Base-by-base conservation (phyloP, 2,329 filamentous ascomycete species). In the Trichoderma afroharzianum region DNA sequence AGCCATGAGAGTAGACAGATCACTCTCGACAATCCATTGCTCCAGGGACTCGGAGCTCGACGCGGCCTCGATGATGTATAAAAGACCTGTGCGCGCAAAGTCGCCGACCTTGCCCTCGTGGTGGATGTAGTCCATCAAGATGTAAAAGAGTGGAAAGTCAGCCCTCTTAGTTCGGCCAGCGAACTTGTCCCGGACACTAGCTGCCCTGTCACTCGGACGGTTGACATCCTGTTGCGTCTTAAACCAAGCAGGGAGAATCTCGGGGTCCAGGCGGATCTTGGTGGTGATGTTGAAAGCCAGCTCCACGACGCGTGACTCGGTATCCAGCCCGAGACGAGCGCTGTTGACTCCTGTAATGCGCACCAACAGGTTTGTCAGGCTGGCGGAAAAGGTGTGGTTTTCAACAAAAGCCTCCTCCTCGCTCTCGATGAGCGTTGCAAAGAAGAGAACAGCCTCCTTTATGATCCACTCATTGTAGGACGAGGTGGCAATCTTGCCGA, bases 21-120 rank as follows among this genome's bases (percentile, higher is more conserved):
- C 96, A 80, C 95, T 98, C 79, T 97, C 95, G 61, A 98, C 94
- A 74, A 99, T 93, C 96, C 96, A 99, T 77, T 94, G 93, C 82
- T 99, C 96, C 72, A 99, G 82, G 1, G 90, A 88, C 24, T 90
- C 88, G 1, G 94, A 97, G 75, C 90, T 92, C 0, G 94, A 95
- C 0, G 95, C 94, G 0, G 94, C 93, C 82, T 98, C 95, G 76
- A 98, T 97, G 72, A 99, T 93, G 82, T 99, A 99, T 8, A 99
- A 86, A 73, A 99, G 81, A 0, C 96, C 96, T 0, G 96, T 99
- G 71, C 96, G 88, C 3, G 96, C 95, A 84, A 99, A 99, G 81
- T 99, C 96, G 14, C 96, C 96, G 21, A 97, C 92, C 70, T 95
- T 91, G 55, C 96, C 96, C 79, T 98, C 95, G 75, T 97, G 92